Evolutionary conservation across 1,139 yeast species (phyloP), one percentile per base, ranked within the genome.

Genomic region (Hansenula lynferdii): DNA sequence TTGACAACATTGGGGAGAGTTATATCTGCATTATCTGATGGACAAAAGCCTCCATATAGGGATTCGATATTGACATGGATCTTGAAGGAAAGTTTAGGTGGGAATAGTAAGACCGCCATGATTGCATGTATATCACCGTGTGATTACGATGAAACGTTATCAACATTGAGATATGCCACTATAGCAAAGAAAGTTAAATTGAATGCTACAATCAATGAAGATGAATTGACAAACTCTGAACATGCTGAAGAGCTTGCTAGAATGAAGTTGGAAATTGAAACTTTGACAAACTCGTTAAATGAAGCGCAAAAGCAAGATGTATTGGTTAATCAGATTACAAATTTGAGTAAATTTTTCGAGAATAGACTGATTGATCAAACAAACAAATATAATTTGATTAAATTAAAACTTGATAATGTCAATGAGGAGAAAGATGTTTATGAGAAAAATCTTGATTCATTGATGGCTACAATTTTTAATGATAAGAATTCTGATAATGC

Each of bases 1-100:
- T 63, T 85, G 39, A 79, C 90, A 0, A 84, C 87, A 0, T 64
- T 85, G 18, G 95, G 95, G 1, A 62, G 95, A 35, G 85, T 87
- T 22, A 78, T 85, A 28, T 77, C 81, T 24, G 58, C 78, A 1
- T 63, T 85, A 35, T 75, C 86, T 0, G 70, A 66, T 21, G 47
- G 48, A 24, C 48, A 43, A 45, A 41, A 48, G 41, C 48, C 50
- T 37, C 47, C 95, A 0, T 85, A 78, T 53, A 66, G 95, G 42
- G 95, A 85, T 48, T 83, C 92, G 0, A 68, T 70, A 0, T 62
- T 85, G 41, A 85, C 95, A 0, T 82, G 87, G 74, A 61, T 85
- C 5, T 65, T 85, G 42, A 80, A 80, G 51, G 90, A 83, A 47
- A 77, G 77, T 46, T 65, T 83, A 26, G 84, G 86, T 1, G 92